Base-by-base conservation (phyloP, 768 basidiomycete genomes). In the Scleroderma bovista region DNA sequence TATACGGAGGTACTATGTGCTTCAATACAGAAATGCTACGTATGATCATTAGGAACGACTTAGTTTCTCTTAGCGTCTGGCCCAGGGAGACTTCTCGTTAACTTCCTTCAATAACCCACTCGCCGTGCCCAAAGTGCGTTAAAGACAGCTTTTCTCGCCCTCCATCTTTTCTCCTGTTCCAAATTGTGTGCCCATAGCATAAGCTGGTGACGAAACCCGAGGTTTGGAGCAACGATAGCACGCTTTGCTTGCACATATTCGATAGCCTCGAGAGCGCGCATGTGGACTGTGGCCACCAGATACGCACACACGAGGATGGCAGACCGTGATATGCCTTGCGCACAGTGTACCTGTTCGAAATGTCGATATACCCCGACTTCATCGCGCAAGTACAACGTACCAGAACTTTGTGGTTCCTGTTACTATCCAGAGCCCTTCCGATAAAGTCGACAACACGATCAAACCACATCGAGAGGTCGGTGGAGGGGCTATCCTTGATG, bases 231-330 rank as follows among this genome's bases (percentile, higher is more conserved):
- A 13, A 81, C 77, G 44, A 88, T 77, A 19, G 72, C 67, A 17
- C 87, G 83, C 44, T 77, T 76, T 33, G 73, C 65, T 55, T 75
- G 75, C 31, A 80, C 76, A 50, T 77, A 77, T 23, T 65, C 70
- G 56, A 88, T 73, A 9, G 84, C 76, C 49, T 84, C 76, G 22
- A 57, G 46, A 11, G 78, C 72, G 5, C 64, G 62, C 79, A 86
- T 81, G 16, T 71, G 67, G 23, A 70, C 75, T 16, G 72, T 67
- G 7, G 74, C 74, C 17, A 83, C 66, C 38, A 85, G 69, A 66
- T 88, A 90, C 47, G 86, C 88, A 53, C 83, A 82, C 3, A 89
- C 80, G 23, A 88, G 76, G 5, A 85, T 88, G 1, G 88, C 77
- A 38, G 84, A 86, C 20, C 88, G 76, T 57, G 84, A 86, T 51